phyloP scores from a whole-genome alignment of 2,329 filamentous ascomycete genomes.

The Penicillium psychrosexuale region DNA sequence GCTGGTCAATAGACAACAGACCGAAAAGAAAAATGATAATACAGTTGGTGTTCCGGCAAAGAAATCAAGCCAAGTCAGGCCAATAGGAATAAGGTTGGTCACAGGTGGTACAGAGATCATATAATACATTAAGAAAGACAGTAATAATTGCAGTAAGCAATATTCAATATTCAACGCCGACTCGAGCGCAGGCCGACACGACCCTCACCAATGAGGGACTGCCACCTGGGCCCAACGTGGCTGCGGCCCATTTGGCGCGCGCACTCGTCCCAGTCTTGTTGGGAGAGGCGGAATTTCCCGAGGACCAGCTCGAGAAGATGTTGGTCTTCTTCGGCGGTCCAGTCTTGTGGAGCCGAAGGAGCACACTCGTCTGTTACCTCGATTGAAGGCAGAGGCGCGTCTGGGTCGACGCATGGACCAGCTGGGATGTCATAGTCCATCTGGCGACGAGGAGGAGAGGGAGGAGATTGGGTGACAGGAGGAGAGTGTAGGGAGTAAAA shows the following conservation, averaged over 20 bases:
- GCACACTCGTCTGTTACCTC: constrained; percentile 27
- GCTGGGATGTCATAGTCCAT: constrained; percentile 5
- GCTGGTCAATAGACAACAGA: not conserved
- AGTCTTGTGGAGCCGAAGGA: constrained; percentile 22
- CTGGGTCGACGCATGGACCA: constrained; percentile 26
- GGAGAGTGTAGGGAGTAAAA: constrained; percentile 43
- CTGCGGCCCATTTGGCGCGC: constrained; percentile 41
- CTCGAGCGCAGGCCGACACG: constrained; percentile 41
- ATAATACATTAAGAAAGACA: constrained; percentile 12
- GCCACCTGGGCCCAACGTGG: constrained; percentile 44
- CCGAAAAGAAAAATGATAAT: constrained; percentile 16
- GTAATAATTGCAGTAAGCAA: not conserved
- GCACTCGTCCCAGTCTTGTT: constrained; percentile 47
- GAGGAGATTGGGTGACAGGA: constrained; percentile 33
- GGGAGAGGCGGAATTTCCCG: constrained; percentile 44
- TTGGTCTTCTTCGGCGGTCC: constrained; percentile 44
- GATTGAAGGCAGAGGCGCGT: constrained; percentile 38
- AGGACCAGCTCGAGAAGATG: constrained; percentile 45
- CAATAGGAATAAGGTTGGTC: constrained; percentile 5
- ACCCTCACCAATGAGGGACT: constrained; percentile 42
- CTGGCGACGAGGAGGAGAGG: constrained; percentile 21
- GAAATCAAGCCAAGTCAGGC: constrained; percentile 1
- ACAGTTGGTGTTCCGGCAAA: constrained; percentile 18
- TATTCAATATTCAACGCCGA: constrained; percentile 13
- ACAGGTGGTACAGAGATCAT: constrained; percentile 17